phyloP scores from a whole-genome alignment of 805 yeast genomes.

The Komagataella phaffii region DNA sequence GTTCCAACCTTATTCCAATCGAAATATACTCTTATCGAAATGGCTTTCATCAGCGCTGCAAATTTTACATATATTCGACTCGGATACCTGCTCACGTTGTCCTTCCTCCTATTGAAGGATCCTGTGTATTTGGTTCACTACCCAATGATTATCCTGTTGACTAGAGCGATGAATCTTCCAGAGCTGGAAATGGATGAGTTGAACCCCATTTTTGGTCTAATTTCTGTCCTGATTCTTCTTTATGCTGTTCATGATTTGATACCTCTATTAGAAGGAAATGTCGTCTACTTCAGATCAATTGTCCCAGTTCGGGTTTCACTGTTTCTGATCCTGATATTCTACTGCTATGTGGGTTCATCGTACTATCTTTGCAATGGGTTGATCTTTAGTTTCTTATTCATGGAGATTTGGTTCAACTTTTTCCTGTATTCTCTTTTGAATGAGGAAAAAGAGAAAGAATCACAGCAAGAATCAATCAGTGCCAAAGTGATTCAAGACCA shows the following conservation, averaged over 20 bases:
- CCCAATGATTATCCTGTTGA: conserved; percentile 35
- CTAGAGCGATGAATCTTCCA: conserved; percentile 41
- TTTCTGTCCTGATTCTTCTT: conserved; percentile 30
- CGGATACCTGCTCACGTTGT: conserved; percentile 25
- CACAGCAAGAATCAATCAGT: conserved; percentile 1
- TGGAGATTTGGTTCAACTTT: conserved; percentile 61
- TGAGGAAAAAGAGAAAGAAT: conserved; percentile 41
- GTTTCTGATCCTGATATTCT: conserved; percentile 35
- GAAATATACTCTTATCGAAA: neutral
- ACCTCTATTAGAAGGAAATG: conserved; percentile 35
- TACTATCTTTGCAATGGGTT: conserved; percentile 45
- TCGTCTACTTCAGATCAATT: conserved; percentile 39
- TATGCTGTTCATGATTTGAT: conserved; percentile 40
- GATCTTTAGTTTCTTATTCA: conserved; percentile 43
- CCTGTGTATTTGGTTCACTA: conserved; percentile 29
- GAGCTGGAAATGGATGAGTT: conserved; percentile 16
- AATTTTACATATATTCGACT: conserved; percentile 34
- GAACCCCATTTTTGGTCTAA: conserved; percentile 27
- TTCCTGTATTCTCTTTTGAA: conserved; percentile 46
- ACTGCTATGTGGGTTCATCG: conserved; percentile 31
- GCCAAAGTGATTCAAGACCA: conserved; percentile 9
- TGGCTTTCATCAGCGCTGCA: neutral
- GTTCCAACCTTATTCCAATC: neutral
- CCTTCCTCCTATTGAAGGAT: conserved; percentile 34
- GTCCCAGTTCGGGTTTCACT: conserved; percentile 43